Percentiles rank a stretch among this genome's conserved stretches.
Conservation (phyloP, 345 rosid genomes). For the Acer yangbiense region DNA sequence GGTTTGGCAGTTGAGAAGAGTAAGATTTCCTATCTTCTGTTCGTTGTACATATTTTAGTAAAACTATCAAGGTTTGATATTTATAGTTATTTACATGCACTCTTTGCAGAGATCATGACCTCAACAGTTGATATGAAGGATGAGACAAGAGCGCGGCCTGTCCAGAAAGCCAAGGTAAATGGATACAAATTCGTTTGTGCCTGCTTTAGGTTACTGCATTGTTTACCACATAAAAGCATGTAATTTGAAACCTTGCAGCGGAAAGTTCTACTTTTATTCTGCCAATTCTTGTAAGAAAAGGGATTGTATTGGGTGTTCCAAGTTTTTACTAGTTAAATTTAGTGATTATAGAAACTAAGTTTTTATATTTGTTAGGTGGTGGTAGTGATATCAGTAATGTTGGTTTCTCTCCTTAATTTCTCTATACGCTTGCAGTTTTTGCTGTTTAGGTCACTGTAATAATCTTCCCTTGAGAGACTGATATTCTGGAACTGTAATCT, state of each 20-base stretch:
- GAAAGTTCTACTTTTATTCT: background rate
- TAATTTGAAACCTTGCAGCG: background rate
- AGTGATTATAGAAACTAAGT: background rate
- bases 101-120: slow-evolving; percentile 64
- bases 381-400: background rate
- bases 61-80: background rate
- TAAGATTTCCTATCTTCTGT: slow-evolving; percentile 34
- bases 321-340: background rate
- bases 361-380: background rate
- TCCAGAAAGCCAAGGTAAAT: slow-evolving; percentile 82
- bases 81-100: slow-evolving; percentile 1
- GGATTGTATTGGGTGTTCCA: background rate
- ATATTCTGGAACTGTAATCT: background rate
- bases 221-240: background rate
- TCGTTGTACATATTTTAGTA: background rate
- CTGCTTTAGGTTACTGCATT: background rate
- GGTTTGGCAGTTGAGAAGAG: slow-evolving; percentile 89
- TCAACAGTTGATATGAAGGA: slow-evolving; percentile 83
- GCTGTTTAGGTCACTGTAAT: background rate
- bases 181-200: background rate
- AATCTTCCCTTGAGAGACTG: background rate
- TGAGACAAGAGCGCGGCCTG: slow-evolving; percentile 72
- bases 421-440: background rate
- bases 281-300: background rate
- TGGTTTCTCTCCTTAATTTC: slow-evolving; percentile 1